Evolutionary conservation across 2,329 filamentous ascomycete genomes (phyloP), one percentile per base, ranked within the genome.

Genomic region (Aspergillus japonicus): DNA sequence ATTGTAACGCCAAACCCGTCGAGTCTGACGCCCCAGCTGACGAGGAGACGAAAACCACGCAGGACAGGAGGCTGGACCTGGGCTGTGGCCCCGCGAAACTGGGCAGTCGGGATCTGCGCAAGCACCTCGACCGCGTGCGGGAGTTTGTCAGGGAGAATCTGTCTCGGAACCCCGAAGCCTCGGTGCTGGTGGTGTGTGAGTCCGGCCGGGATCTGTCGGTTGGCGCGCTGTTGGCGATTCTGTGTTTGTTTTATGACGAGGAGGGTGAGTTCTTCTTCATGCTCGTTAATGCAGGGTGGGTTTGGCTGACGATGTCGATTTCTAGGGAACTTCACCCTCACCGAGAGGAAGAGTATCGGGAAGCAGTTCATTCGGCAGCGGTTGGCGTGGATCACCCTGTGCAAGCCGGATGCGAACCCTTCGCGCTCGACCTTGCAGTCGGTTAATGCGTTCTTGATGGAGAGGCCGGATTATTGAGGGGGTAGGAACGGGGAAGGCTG

Each of bases 61-160:
- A 12, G 12, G 4, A 1, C 33, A 69, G 73, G 55, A 68, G 70
- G 59, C 70, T 85, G 56, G 82, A 81, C 63, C 82, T 95, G 19
- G 84, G 86, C 0, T 85, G 94, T 61, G 86, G 87, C 1, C 84
- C 85, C 52, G 86, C 86, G 42, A 97, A 97, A 76, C 75, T 87
- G 4, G 94, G 92, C 0, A 93, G 91, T 69, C 87, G 92, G n/a
- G 87, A 90, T 65, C 80, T 98, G n/a, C 87, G 94, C 8, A 78
- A 83, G 14, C 87, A 90, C 10, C 78, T 98, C 3, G 81, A 85
- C 1, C 81, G 80, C 16, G 84, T 95, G 16, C 82, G 82, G 62
- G 70, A 75, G 2, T 90, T 90, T 70, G 81, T 84, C 1, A 68
- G 74, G 5, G 66, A 69, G 14, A 66, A 71, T 57, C 64, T 79